Evolutionary conservation across 2,329 filamentous ascomycete species (phyloP).

Genomic region (Aspergillus sojae): DNA sequence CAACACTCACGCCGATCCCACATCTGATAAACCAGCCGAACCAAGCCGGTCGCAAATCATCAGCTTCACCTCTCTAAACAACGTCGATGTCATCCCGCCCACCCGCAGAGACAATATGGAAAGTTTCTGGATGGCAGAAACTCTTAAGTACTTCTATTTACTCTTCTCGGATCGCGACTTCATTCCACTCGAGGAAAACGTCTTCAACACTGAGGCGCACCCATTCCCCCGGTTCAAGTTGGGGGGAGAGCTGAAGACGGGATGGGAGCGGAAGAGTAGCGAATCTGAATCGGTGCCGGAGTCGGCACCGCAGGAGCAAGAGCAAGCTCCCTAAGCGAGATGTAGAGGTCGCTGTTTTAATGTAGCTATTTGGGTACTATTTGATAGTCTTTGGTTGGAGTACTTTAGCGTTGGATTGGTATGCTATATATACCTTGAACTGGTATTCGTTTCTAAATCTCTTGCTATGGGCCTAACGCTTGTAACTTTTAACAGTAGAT

Average conservation of each 20-base stretch:
- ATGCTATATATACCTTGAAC: neutral
- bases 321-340: neutral
- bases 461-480: neutral
- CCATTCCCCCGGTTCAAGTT: conserved; percentile 85
- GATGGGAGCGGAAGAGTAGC: conserved; percentile 38
- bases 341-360: neutral
- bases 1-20: conserved; percentile 19
- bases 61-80: conserved; percentile 78
- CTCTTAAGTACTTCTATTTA: conserved; percentile 95
- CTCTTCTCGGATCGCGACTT: conserved; percentile 84
- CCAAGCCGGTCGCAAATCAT: conserved; percentile 31
- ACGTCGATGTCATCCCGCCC: conserved; percentile 74
- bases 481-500: too few species aligned
- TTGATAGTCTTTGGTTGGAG: neutral
- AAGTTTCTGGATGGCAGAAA: conserved; percentile 98
- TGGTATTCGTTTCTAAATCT: neutral
- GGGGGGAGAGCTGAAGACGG: conserved; percentile 48
- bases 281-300: neutral
- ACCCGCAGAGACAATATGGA: conserved; percentile 88
- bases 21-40: conserved; percentile 10
- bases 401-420: neutral
- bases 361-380: neutral
- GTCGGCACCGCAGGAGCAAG: neutral
- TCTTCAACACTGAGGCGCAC: conserved; percentile 96
- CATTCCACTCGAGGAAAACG: conserved; percentile 80